Evolutionary conservation across 257 asterid genomes (phyloP).

Genomic region (Jacaranda mimosifolia): DNA sequence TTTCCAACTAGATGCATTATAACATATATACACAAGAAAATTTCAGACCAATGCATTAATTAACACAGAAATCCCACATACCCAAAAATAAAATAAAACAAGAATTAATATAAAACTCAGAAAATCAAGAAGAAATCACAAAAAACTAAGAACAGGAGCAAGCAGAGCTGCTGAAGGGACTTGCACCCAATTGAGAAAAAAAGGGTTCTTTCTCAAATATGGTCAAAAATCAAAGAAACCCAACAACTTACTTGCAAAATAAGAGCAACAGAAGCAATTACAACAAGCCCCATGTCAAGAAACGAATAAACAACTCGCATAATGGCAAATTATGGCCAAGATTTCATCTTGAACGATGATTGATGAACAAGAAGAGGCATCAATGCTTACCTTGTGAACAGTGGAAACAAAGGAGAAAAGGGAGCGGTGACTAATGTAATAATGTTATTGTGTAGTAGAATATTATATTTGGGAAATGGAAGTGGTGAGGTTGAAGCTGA

Average conservation of each 20-base stretch:
- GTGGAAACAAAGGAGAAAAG: not conserved
- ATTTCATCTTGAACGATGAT: constrained; percentile 19
- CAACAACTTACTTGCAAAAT: not conserved
- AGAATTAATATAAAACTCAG: not conserved
- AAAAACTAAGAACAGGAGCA: not conserved
- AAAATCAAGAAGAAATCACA: not conserved
- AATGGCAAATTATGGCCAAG: constrained; percentile 5
- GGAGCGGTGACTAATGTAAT: not conserved
- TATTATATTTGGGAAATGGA: not conserved
- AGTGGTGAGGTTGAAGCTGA: constrained; percentile 7
- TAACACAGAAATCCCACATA: not conserved
- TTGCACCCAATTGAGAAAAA: not conserved
- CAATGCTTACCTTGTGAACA: constrained; percentile 1
- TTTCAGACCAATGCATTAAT: not conserved
- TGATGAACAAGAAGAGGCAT: not conserved
- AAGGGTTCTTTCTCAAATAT: not conserved
- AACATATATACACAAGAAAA: not conserved
- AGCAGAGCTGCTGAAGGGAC: not conserved
- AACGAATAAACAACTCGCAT: constrained; percentile 1
- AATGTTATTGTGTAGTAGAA: not conserved
- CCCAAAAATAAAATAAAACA: not conserved
- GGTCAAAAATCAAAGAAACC: constrained; percentile 1
- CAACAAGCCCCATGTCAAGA: constrained; percentile 7
- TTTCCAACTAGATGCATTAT: not conserved
- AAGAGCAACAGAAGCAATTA: not conserved